Conservation (phyloP, 768 basidiomycete species). For the Tricholoma bakamatsutake region DNA sequence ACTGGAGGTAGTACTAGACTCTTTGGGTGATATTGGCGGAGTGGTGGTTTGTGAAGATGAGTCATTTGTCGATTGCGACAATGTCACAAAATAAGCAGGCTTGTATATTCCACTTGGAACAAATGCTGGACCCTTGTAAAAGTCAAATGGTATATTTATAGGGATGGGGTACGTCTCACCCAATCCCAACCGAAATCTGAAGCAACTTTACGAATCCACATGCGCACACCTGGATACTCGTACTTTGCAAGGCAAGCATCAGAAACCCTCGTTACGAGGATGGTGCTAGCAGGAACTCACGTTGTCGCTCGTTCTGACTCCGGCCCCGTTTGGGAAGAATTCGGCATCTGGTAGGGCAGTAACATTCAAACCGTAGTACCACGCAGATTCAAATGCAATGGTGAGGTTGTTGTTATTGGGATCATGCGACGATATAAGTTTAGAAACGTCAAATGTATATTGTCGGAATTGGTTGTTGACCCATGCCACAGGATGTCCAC, state of each 20-base stretch:
- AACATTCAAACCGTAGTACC: conserved; percentile 48
- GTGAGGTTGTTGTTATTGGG: conserved; percentile 38
- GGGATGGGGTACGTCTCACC: conserved; percentile 24
- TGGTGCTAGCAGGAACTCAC: background rate
- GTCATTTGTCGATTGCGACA: conserved; percentile 18
- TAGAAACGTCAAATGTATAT: conserved; percentile 46
- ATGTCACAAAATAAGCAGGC: conserved; percentile 46
- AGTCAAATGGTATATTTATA: background rate
- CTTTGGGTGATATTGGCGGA: conserved; percentile 23
- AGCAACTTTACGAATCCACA: conserved; percentile 44
- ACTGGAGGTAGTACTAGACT: conserved; percentile 44
- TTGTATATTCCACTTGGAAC: conserved; percentile 50
- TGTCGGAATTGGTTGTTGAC: conserved; percentile 54
- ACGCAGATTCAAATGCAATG: conserved; percentile 48
- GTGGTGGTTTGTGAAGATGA: conserved; percentile 14
- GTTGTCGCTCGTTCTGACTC: conserved; percentile 21
- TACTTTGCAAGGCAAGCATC: conserved; percentile 25
- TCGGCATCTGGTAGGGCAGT: conserved; percentile 44
- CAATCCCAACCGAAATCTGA: conserved; percentile 62
- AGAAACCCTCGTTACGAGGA: background rate
- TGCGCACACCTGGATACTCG: conserved; percentile 44
- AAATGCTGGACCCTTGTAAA: conserved; percentile 47
- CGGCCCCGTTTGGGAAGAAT: conserved; percentile 27
- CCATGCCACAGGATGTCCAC: conserved; percentile 48
- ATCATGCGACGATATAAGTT: conserved; percentile 28